Evolutionary conservation across 192 early-diverging fungal species (phyloP).

Genomic region (Coemansia umbellata): DNA sequence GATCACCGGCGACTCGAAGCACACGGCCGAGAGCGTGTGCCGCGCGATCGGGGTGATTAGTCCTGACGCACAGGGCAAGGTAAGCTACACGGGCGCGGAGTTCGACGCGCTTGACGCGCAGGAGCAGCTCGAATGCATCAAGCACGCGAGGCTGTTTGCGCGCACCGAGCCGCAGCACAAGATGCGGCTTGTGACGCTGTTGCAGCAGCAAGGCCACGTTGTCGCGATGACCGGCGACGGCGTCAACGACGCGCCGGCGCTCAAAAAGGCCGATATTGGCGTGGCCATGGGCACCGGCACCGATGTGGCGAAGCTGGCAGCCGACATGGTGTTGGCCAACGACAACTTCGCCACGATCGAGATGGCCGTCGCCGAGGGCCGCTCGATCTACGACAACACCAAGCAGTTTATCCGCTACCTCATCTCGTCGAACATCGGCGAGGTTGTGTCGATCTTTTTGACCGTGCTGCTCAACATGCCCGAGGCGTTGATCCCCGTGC

Average conservation of each 20-base stretch:
- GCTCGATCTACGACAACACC: slow-evolving; percentile 97
- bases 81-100: slow-evolving; percentile 87
- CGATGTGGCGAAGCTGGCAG: slow-evolving; percentile 96
- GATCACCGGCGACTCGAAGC: slow-evolving; percentile 97
- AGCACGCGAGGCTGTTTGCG: slow-evolving; percentile 80
- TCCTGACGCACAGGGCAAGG: slow-evolving; percentile 31
- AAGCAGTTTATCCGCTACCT: slow-evolving; percentile 99
- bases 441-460: slow-evolving; percentile 96
- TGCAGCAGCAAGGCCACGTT: slow-evolving; percentile 67
- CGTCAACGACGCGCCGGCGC: slow-evolving; percentile 97
- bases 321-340: slow-evolving; percentile 97
- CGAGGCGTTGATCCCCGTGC: slow-evolving; percentile 96
- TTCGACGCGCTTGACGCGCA: slow-evolving; percentile 78
- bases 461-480: slow-evolving; percentile 95
- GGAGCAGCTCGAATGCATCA: slow-evolving; percentile 72
- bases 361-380: slow-evolving; percentile 95
- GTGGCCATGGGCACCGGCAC: slow-evolving; percentile 98
- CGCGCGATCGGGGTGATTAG: slow-evolving; percentile 91
- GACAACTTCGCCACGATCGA: slow-evolving; percentile 99
- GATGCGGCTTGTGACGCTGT: slow-evolving; percentile 85
- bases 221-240: slow-evolving; percentile 89
- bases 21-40: slow-evolving; percentile 95
- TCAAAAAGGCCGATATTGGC: slow-evolving; percentile 98
- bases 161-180: slow-evolving; percentile 97
- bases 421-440: slow-evolving; percentile 98